phyloP scores from a whole-genome alignment of 1,284 basidiomycete species.

The Ustilago crameri region DNA sequence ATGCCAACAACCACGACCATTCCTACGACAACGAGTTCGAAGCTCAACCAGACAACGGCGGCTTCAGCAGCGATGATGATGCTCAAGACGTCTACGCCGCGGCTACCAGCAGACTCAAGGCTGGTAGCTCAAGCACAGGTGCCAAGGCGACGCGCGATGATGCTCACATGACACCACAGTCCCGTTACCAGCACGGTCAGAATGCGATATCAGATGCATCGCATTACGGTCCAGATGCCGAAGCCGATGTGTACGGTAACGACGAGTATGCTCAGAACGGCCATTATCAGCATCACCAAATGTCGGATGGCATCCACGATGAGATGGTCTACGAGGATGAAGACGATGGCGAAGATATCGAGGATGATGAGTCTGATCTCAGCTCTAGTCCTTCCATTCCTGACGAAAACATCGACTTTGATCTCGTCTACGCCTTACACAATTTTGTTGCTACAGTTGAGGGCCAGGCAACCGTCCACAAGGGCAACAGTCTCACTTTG shows the following conservation, averaged over 20 bases:
- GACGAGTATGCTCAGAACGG: constrained; percentile 29
- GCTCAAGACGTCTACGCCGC: constrained; percentile 49
- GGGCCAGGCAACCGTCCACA: constrained; percentile 68
- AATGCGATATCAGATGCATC: constrained; percentile 21
- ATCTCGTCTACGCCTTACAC: constrained; percentile 68
- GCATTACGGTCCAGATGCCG: constrained; percentile 19
- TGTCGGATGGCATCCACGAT: constrained; percentile 43
- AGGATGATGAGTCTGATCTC: constrained; percentile 66
- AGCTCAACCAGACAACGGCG: constrained; percentile 42
- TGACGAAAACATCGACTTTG: constrained; percentile 68
- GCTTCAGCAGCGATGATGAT: constrained; percentile 60
- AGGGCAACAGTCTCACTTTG: constrained; percentile 67
- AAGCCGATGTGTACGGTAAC: constrained; percentile 26
- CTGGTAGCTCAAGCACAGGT: constrained; percentile 46
- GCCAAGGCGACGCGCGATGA: constrained; percentile 46
- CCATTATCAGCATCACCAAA: constrained; percentile 30
- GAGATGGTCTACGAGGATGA: constrained; percentile 58
- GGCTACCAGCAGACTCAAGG: constrained; percentile 40
- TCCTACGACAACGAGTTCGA: constrained; percentile 37
- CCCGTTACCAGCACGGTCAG: constrained; percentile 14
- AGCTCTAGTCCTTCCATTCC: constrained; percentile 67
- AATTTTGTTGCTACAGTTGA: constrained; percentile 68
- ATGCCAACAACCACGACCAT: constrained; percentile 11
- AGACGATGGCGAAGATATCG: constrained; percentile 58
- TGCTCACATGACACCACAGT: constrained; percentile 15